Percentiles rank a stretch among this genome's conserved stretches.
These are phyloP conservation scores for Salix koriyanagi DNA, from an alignment of 345 rosid species.

Conservation along the genomic window DNA sequence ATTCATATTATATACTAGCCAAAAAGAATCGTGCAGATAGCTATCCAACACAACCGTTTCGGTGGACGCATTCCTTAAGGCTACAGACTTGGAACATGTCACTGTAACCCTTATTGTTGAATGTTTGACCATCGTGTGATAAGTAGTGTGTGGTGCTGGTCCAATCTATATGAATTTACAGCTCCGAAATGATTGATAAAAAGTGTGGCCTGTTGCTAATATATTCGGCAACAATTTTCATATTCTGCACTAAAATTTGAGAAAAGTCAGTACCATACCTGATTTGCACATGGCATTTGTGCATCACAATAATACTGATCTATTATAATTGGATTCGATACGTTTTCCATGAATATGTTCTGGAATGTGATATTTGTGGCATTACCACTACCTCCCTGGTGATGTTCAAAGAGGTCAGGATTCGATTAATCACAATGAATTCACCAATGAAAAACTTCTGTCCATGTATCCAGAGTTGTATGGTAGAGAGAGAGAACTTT, in stretches of 20 bases:
- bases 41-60: no score
- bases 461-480: background rate
- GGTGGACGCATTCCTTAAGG: no score
- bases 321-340: constrained; percentile 75
- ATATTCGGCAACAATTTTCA: no score
- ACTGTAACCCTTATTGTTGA: no score
- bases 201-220: no score
- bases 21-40: no score
- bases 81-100: no score
- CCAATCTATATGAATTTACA: no score
- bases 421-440: constrained; percentile 6
- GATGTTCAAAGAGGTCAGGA: constrained; percentile 7
- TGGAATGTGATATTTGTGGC: constrained; percentile 56
- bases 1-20: background rate
- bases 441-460: background rate
- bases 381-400: constrained; percentile 79
- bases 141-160: no score
- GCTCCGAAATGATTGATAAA: no score
- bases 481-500: constrained; percentile 3
- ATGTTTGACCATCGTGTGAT: no score
- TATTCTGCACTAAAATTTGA: background rate
- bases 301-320: constrained; percentile 91
- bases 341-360: constrained; percentile 66
- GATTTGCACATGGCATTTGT: constrained; percentile 59
- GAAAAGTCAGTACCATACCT: constrained; percentile 38